These are phyloP conservation scores for Sambucus nigra DNA, from an alignment of 129 eudicot species.

Conservation along the genomic window DNA sequence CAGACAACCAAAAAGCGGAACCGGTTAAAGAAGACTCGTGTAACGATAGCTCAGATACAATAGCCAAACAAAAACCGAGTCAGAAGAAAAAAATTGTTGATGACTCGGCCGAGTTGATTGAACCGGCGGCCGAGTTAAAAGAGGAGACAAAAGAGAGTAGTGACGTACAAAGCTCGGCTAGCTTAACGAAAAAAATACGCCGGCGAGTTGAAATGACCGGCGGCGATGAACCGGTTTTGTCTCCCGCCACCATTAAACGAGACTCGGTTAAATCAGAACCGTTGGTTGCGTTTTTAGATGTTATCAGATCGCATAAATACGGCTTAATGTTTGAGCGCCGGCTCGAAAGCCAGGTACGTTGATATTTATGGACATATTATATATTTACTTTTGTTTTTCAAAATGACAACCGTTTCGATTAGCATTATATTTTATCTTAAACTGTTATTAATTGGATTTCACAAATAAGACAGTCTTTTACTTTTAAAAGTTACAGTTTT, in stretches of 20 bases:
- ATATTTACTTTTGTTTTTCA: too few species aligned
- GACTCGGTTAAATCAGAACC: conserved; percentile 49
- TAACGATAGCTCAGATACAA: conserved; percentile 52
- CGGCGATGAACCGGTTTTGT: conserved; percentile 20
- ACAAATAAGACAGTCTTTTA: too few species aligned
- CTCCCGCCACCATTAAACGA: conserved; percentile 13
- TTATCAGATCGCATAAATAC: conserved; percentile 41
- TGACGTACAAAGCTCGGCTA: conserved; percentile 89
- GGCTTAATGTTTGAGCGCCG: conserved; percentile 61
- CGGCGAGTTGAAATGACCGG: conserved; percentile 13
- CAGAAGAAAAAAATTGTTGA: conserved; percentile 24
- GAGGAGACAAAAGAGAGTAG: conserved; percentile 42
- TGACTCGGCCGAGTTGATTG: conserved; percentile 25
- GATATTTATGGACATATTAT: too few species aligned
- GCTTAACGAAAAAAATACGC: conserved; percentile 41
- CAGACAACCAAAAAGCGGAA: conserved; percentile 21
- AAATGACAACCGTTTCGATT: too few species aligned
- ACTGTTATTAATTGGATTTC: too few species aligned
- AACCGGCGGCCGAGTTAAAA: conserved; percentile 45
- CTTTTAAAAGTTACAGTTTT: too few species aligned
- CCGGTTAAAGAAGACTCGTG: conserved; percentile 44
- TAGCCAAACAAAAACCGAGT: conserved; percentile 10
- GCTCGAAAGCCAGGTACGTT: conserved; percentile 92
- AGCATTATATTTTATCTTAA: too few species aligned
- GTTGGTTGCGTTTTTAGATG: conserved; percentile 52